These are phyloP conservation scores for Saposhnikovia divaricata DNA, from an alignment of 129 eudicot genomes.

Conservation along the genomic window DNA sequence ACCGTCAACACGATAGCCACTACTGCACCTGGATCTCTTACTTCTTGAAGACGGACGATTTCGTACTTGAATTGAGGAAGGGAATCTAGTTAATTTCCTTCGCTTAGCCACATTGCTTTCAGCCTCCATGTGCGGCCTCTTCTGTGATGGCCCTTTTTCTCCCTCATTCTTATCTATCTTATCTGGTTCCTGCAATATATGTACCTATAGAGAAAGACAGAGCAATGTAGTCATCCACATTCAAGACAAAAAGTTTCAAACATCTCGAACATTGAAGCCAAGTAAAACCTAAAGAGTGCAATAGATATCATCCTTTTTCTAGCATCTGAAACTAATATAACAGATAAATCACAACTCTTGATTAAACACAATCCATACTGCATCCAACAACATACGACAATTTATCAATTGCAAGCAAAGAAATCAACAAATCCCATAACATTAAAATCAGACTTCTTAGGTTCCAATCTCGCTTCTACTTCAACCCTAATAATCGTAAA, in stretches of 20 bases:
- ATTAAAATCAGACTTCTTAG: background rate
- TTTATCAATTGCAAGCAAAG: background rate
- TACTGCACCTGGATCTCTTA: background rate
- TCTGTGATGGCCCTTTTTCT: conserved; percentile 34
- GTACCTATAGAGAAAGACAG: background rate
- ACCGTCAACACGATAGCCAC: background rate
- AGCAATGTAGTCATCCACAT: background rate
- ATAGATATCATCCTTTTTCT: background rate
- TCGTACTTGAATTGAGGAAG: conserved; percentile 7
- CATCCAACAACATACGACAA: background rate
- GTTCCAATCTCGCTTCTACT: background rate
- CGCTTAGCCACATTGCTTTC: conserved; percentile 13
- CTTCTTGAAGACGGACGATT: conserved; percentile 16
- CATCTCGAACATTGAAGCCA: background rate
- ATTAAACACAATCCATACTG: background rate
- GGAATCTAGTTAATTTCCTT: conserved; percentile 6
- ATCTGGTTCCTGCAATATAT: conserved; percentile 27
- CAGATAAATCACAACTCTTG: background rate
- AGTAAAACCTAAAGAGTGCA: background rate
- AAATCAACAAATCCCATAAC: background rate
- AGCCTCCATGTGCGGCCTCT: conserved; percentile 47
- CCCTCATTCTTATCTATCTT: conserved; percentile 23
- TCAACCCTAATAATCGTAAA: background rate
- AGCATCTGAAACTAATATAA: background rate
- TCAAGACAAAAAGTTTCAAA: background rate